phyloP scores from a whole-genome alignment of 176 grass and related monocot species.

The Rhipidocladum racemiflorum region DNA sequence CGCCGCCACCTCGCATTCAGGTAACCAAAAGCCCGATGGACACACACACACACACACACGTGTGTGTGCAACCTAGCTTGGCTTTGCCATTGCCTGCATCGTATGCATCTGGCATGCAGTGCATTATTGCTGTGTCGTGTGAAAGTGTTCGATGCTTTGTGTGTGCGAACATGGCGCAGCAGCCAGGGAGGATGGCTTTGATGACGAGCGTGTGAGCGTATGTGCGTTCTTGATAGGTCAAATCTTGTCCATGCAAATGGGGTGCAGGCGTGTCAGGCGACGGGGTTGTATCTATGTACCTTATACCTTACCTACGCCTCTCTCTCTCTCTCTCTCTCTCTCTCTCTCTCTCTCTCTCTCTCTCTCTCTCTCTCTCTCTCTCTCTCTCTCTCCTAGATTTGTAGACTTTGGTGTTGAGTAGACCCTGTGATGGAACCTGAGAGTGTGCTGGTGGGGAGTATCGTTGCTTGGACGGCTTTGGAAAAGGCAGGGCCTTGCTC shows the following conservation, averaged over 20 bases:
- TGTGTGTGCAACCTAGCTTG: not conserved
- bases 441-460: too few relatives aligned
- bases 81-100: constrained; percentile 7
- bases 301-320: not conserved
- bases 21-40: not conserved
- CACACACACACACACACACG: not conserved
- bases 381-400: too few relatives aligned
- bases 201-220: constrained; percentile 40
- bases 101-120: not conserved
- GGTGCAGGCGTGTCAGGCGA: constrained; percentile 63
- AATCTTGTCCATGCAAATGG: constrained; percentile 96
- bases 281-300: constrained; percentile 40
- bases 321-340: not conserved
- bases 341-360: not conserved
- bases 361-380: too few relatives aligned
- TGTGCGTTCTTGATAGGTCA: constrained; percentile 61
- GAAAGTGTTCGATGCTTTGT: not conserved
- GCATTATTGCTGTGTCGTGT: constrained; percentile 27
- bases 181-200: constrained; percentile 28
- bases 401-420: constrained; percentile 39
- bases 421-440: constrained; percentile 44
- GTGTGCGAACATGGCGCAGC: constrained; percentile 23
- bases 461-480: constrained; percentile 30
- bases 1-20: constrained; percentile 35
- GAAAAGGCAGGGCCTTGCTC: constrained; percentile 40